Base-by-base conservation (phyloP, 495 filamentous ascomycete genomes). In the Penicillium soppii region DNA sequence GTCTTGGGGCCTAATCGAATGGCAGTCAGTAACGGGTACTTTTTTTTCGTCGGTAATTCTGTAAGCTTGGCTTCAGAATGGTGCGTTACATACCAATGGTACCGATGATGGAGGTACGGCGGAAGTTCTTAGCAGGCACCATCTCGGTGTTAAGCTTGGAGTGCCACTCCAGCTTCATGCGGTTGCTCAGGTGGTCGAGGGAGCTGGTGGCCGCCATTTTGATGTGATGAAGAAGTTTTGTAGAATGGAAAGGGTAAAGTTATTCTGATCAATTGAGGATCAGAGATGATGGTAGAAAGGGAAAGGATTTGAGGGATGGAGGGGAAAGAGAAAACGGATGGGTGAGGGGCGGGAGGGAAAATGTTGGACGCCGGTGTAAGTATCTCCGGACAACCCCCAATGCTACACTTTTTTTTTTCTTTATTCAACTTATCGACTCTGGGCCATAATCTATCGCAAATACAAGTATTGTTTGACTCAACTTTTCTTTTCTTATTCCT, bases 81-180 rank as follows among this genome's bases (percentile, higher is more conserved):
- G 48, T 19, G 19, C 1, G 41, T 5, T 10, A 65, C 71, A 65
- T 78, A 88, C 94, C 94, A 72, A 98, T 98, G 66, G 94, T 98
- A 74, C 94, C 88, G 71, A 98, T 96, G 80, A 98, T 98, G 54
- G 92, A 96, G 45, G 95, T 95, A 52, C 95, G 89, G 56, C 94
- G 89, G 68, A 92, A 92, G 77, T 90, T 90, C 76, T 87, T 87
- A 39, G 81, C 75, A 25, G 92, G 91, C 41, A 83, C 77, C 73
- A 85, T 87, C 59, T 91, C 85, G 47, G 90, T 92, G 74, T 84
- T 82, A 48, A 88, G 79, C 73, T 86, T 80, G 62, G 90, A 83
- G 57, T 95, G 84, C 94, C 94, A 98, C 76, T 94, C 87, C 60
- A 95, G 87, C 76, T 86, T 87, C 73, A 88, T 92, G 70, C 79